A percentile compares a stretch with the other conserved stretches of the same genome.
These are phyloP conservation scores for Xylaria longipes DNA, from an alignment of 495 filamentous ascomycete species.

Conservation along the genomic window DNA sequence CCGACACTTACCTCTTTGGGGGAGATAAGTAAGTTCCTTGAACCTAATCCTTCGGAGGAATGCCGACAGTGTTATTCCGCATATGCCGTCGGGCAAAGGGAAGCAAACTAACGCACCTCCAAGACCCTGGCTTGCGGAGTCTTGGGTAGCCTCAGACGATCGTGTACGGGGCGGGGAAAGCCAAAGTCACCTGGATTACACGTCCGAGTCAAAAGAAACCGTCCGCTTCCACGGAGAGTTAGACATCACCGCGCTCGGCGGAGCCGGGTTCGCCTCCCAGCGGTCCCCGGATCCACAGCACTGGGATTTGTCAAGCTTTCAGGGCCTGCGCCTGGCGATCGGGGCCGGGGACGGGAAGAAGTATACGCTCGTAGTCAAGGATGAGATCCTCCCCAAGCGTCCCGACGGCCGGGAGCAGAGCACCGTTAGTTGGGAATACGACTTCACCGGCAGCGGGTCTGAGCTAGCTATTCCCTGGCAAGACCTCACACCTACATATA, in stretches of 20 bases:
- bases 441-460: slow-evolving; percentile 48
- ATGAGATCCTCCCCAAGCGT: slow-evolving; percentile 61
- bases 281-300: slow-evolving; percentile 60
- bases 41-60: slow-evolving; percentile 7
- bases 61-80: neutral
- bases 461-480: slow-evolving; percentile 61
- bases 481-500: slow-evolving; percentile 72
- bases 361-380: slow-evolving; percentile 78
- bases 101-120: slow-evolving; percentile 3
- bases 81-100: neutral
- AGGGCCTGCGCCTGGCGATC: slow-evolving; percentile 52
- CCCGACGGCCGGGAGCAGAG: slow-evolving; percentile 68
- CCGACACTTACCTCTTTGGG: slow-evolving; percentile 51
- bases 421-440: slow-evolving; percentile 63
- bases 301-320: slow-evolving; percentile 64
- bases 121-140: slow-evolving; percentile 64
- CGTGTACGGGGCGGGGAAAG: slow-evolving; percentile 74
- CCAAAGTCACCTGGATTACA: slow-evolving; percentile 56
- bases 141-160: slow-evolving; percentile 76
- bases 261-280: slow-evolving; percentile 83
- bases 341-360: slow-evolving; percentile 51
- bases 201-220: slow-evolving; percentile 29
- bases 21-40: slow-evolving; percentile 49
- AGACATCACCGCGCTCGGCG: slow-evolving; percentile 76
- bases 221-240: slow-evolving; percentile 70